Evolutionary conservation across 805 yeast genomes (phyloP).

Genomic region (Myxozyma monticola): DNA sequence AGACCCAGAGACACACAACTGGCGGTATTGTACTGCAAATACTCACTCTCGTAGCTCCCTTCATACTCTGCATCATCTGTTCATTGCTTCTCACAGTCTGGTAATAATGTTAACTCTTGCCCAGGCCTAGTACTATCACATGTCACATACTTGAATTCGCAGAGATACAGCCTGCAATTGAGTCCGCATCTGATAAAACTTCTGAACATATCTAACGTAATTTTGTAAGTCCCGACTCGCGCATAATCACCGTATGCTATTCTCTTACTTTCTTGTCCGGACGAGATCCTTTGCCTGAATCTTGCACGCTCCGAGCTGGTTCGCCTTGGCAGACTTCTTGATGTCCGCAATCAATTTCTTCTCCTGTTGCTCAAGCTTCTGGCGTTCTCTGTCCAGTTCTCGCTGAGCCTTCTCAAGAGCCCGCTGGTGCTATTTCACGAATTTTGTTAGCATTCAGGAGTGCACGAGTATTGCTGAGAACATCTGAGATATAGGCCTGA

Average conservation of each 20-base stretch:
- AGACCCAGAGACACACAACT: too few species aligned
- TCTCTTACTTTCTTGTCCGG: constrained; percentile 62
- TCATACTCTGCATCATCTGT: constrained; percentile 93
- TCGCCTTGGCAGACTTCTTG: constrained; percentile 85
- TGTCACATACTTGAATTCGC: constrained; percentile 59
- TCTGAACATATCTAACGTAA: constrained; percentile 63
- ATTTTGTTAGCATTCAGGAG: not conserved
- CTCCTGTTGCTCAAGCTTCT: constrained; percentile 86
- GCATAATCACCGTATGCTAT: too few species aligned
- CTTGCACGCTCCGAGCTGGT: constrained; percentile 85
- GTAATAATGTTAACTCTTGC: too few species aligned
- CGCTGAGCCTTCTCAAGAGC: constrained; percentile 93
- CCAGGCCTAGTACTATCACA: too few species aligned
- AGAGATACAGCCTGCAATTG: constrained; percentile 93
- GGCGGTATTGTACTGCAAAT: not conserved
- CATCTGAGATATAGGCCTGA: not conserved
- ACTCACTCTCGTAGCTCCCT: constrained; percentile 72
- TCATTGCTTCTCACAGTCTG: constrained; percentile 82
- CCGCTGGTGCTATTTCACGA: constrained; percentile 67
- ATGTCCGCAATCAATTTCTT: constrained; percentile 82
- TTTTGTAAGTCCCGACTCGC: too few species aligned
- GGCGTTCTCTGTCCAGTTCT: constrained; percentile 84
- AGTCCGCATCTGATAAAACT: constrained; percentile 90
- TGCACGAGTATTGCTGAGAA: constrained; percentile 25
- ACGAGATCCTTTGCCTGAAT: constrained; percentile 95